These are phyloP conservation scores for Simplicillium sp. DNA, from an alignment of 2,329 filamentous ascomycete species.

Conservation along the genomic window DNA sequence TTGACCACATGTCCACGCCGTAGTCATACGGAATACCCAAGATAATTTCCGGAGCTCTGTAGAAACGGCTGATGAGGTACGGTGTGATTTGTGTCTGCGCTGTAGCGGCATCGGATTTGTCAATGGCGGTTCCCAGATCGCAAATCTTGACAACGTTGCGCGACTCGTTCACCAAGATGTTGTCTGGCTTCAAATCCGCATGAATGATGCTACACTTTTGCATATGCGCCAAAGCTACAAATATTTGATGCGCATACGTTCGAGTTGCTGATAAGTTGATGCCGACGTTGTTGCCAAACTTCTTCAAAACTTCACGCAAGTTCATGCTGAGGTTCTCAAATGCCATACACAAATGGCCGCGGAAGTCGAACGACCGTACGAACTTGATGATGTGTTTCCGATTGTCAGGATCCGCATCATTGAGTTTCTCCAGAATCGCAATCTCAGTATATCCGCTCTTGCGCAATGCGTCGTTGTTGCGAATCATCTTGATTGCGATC, in stretches of 20 bases:
- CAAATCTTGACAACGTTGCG: slow-evolving; percentile 87
- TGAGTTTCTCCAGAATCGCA: slow-evolving; percentile 81
- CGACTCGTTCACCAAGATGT: slow-evolving; percentile 80
- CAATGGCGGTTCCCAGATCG: slow-evolving; percentile 92
- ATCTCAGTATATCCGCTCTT: slow-evolving; percentile 95
- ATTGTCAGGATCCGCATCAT: slow-evolving; percentile 74
- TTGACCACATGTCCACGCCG: slow-evolving; percentile 93
- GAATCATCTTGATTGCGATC: slow-evolving; percentile 97
- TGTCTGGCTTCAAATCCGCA: slow-evolving; percentile 95
- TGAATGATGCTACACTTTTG: slow-evolving; percentile 90
- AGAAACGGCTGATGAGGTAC: slow-evolving; percentile 94
- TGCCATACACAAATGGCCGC: slow-evolving; percentile 89
- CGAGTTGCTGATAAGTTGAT: slow-evolving; percentile 83
- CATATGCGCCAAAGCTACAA: slow-evolving; percentile 78
- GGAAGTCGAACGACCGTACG: slow-evolving; percentile 83
- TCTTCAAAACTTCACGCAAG: slow-evolving; percentile 85
- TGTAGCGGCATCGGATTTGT: slow-evolving; percentile 67
- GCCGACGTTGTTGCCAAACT: slow-evolving; percentile 89
- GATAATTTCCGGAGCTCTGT: slow-evolving; percentile 93
- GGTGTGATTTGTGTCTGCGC: slow-evolving; percentile 77
- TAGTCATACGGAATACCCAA: slow-evolving; percentile 94
- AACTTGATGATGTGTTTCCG: slow-evolving; percentile 89
- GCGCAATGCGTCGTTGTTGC: slow-evolving; percentile 85
- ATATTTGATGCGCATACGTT: slow-evolving; percentile 89
- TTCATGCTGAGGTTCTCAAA: slow-evolving; percentile 96